Evolutionary conservation across 2,329 filamentous ascomycete genomes (phyloP).

Genomic region (Hymenoscyphus linearis): DNA sequence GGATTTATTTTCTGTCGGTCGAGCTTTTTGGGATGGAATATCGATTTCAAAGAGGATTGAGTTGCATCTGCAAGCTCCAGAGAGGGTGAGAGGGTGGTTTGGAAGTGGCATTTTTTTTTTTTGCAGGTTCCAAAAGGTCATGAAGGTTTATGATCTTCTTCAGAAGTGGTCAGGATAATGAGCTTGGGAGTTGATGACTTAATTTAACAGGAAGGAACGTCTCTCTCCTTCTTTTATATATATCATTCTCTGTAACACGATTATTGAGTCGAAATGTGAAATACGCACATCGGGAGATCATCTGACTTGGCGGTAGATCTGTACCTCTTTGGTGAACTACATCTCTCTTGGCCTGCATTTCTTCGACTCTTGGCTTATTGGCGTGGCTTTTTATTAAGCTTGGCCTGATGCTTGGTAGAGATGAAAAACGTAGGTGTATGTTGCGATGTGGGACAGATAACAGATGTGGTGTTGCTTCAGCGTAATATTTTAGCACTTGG

Average conservation of each 20-base stretch:
- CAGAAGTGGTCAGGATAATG: background rate
- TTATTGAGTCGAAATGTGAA: background rate
- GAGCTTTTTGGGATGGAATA: background rate
- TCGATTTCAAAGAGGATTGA: background rate
- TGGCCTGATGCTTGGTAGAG: background rate
- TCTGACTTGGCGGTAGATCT: background rate
- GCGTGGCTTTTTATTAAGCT: background rate
- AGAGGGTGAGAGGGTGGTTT: background rate
- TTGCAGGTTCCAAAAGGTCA: background rate
- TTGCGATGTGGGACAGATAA: background rate
- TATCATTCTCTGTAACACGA: background rate
- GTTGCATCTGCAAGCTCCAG: conserved; percentile 1
- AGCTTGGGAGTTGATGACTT: background rate
- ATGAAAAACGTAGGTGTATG: background rate
- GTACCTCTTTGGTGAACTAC: background rate
- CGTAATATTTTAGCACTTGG: background rate
- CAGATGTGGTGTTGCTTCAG: background rate
- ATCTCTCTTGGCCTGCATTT: background rate
- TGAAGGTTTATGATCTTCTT: background rate
- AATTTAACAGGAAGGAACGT: background rate
- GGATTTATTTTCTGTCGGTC: background rate
- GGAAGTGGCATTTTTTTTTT: background rate
- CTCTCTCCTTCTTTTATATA: background rate
- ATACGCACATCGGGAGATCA: background rate
- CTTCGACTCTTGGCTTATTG: background rate